Conservation (phyloP, 1,284 basidiomycete species). For the Papiliotrema flavescens region DNA sequence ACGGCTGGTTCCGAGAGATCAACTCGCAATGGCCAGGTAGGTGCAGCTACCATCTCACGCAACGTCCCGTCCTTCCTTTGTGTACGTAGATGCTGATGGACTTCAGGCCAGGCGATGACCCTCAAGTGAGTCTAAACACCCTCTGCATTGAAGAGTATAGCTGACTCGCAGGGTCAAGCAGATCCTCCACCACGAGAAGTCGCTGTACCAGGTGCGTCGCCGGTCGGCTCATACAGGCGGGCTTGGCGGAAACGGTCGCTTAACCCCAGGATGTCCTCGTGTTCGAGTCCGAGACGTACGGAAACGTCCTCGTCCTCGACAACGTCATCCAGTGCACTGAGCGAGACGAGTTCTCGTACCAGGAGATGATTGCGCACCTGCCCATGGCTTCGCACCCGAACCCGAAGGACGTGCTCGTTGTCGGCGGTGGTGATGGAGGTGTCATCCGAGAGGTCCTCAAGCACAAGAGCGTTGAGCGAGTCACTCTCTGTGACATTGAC, state of each 20-base stretch:
- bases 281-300: conserved; percentile 90
- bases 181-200: conserved; percentile 92
- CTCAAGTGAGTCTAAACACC: conserved; percentile 58
- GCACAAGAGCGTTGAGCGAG: conserved; percentile 85
- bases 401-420: conserved; percentile 92
- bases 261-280: conserved; percentile 84
- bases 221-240: background rate
- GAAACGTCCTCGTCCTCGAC: conserved; percentile 94
- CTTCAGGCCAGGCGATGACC: conserved; percentile 77
- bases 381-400: conserved; percentile 94
- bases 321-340: conserved; percentile 96
- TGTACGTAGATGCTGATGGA: conserved; percentile 11
- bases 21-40: conserved; percentile 90
- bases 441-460: conserved; percentile 97
- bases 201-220: conserved; percentile 59
- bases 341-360: conserved; percentile 98
- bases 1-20: conserved; percentile 98
- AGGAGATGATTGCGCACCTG: conserved; percentile 98
- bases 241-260: background rate
- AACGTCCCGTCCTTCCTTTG: conserved; percentile 10
- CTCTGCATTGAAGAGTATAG: background rate
- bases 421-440: conserved; percentile 94
- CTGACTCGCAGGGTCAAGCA: conserved; percentile 65
- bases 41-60: conserved; percentile 23
- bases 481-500: conserved; percentile 97